phyloP scores from a whole-genome alignment of 257 asterid species.

The Sherardia arvensis region DNA sequence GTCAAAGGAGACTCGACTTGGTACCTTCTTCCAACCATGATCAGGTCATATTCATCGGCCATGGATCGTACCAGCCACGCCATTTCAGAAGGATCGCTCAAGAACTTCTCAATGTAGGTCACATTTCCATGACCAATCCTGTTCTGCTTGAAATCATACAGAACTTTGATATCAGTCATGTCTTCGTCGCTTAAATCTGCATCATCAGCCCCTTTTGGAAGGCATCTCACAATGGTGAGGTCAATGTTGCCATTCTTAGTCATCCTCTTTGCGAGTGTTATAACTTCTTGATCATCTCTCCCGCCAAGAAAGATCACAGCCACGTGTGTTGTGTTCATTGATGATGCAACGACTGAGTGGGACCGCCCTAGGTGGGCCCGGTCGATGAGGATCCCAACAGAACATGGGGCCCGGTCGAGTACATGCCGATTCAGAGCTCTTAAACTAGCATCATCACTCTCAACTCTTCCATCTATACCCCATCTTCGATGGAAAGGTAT shows the following conservation, averaged over 20 bases:
- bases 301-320: conserved; percentile 20
- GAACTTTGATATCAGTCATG: neutral
- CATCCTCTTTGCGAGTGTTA: conserved; percentile 17
- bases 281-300: conserved; percentile 16
- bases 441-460: conserved; percentile 16
- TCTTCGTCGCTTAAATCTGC: conserved; percentile 6
- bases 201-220: neutral
- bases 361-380: conserved; percentile 12
- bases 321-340: neutral
- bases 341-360: neutral
- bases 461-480: conserved; percentile 20
- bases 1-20: conserved; percentile 10
- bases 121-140: conserved; percentile 13
- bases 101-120: conserved; percentile 6
- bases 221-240: conserved; percentile 9
- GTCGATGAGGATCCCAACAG: conserved; percentile 20
- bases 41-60: conserved; percentile 19
- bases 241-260: conserved; percentile 9
- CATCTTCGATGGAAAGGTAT: conserved; percentile 22
- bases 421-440: conserved; percentile 14
- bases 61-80: conserved; percentile 6
- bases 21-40: conserved; percentile 19
- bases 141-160: conserved; percentile 17
- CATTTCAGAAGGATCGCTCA: conserved; percentile 11
- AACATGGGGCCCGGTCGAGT: conserved; percentile 23